phyloP scores from a whole-genome alignment of 2,329 filamentous ascomycete genomes.

The Aspergillus ochraceus region DNA sequence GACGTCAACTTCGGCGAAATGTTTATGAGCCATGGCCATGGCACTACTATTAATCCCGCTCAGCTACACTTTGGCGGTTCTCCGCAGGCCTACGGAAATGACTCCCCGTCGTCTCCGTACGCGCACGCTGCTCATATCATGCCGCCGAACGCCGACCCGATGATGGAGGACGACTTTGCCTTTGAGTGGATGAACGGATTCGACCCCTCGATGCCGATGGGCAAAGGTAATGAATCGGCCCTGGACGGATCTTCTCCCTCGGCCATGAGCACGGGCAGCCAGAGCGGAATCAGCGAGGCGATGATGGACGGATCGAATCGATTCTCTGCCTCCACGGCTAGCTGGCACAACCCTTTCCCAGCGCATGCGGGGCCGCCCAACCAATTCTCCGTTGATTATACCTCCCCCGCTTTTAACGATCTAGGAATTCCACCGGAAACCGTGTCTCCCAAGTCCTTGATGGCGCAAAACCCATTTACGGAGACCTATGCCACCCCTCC shows the following conservation, averaged over 20 bases:
- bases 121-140: slow-evolving; percentile 51
- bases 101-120: slow-evolving; percentile 43
- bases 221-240: slow-evolving; percentile 70
- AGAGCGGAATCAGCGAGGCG: slow-evolving; percentile 74
- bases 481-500: slow-evolving; percentile 79
- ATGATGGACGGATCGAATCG: slow-evolving; percentile 79
- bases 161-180: slow-evolving; percentile 68
- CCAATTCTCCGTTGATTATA: slow-evolving; percentile 73
- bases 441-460: slow-evolving; percentile 73
- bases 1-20: slow-evolving; percentile 71
- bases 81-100: slow-evolving; percentile 53
- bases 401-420: slow-evolving; percentile 73
- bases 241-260: slow-evolving; percentile 94
- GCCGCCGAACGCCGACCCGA: slow-evolving; percentile 55
- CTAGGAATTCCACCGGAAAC: slow-evolving; percentile 68
- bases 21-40: slow-evolving; percentile 65
- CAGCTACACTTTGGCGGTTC: slow-evolving; percentile 82
- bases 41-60: slow-evolving; percentile 62
- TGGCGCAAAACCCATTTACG: slow-evolving; percentile 65
- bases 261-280: slow-evolving; percentile 90
- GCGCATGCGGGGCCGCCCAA: slow-evolving; percentile 64
- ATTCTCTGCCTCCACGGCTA: slow-evolving; percentile 53
- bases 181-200: slow-evolving; percentile 86
- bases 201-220: slow-evolving; percentile 73
- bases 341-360: slow-evolving; percentile 70